Percentiles rank a stretch among this genome's conserved stretches.
These are phyloP conservation scores for Hypoxylon lienhwacheense DNA, from an alignment of 495 filamentous ascomycete genomes.

Conservation along the genomic window DNA sequence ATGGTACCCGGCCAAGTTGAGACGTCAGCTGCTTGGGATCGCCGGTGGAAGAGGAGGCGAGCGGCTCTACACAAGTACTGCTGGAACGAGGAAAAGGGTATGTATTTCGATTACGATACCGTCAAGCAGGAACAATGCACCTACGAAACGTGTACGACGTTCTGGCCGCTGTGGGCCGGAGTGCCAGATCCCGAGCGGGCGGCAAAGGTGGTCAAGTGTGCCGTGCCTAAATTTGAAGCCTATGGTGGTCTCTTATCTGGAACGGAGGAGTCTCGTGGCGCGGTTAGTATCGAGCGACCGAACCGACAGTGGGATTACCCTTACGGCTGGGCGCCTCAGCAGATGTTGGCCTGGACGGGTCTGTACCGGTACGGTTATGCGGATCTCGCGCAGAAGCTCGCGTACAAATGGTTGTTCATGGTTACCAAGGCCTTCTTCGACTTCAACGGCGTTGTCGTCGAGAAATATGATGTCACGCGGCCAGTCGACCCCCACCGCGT, in stretches of 20 bases:
- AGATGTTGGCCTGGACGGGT: constrained; percentile 96
- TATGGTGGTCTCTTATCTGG: constrained; percentile 88
- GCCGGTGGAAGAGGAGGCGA: constrained; percentile 77
- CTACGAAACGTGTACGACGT: constrained; percentile 87
- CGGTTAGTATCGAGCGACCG: constrained; percentile 75
- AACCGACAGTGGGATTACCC: constrained; percentile 99
- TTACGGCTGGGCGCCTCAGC: constrained; percentile 97
- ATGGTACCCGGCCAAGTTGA: constrained; percentile 66
- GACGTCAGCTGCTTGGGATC: constrained; percentile 85
- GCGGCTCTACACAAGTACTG: constrained; percentile 81
- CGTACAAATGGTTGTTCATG: constrained; percentile 97
- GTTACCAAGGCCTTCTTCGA: constrained; percentile 95
- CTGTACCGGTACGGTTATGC: constrained; percentile 87
- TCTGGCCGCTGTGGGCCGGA: constrained; percentile 97
- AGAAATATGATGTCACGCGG: constrained; percentile 96
- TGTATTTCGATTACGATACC: constrained; percentile 97
- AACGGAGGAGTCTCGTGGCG: constrained; percentile 81
- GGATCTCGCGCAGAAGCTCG: constrained; percentile 81
- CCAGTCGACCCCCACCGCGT: constrained; percentile 87
- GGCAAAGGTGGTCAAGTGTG: constrained; percentile 69
- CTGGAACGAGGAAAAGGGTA: constrained; percentile 86
- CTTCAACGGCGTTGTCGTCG: constrained; percentile 95
- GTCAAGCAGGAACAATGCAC: constrained; percentile 70
- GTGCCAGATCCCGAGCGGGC: constrained; percentile 79
- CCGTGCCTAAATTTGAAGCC: constrained; percentile 81